Base-by-base conservation (phyloP, 2,329 filamentous ascomycete genomes). In the Aspergillus sp. region DNA sequence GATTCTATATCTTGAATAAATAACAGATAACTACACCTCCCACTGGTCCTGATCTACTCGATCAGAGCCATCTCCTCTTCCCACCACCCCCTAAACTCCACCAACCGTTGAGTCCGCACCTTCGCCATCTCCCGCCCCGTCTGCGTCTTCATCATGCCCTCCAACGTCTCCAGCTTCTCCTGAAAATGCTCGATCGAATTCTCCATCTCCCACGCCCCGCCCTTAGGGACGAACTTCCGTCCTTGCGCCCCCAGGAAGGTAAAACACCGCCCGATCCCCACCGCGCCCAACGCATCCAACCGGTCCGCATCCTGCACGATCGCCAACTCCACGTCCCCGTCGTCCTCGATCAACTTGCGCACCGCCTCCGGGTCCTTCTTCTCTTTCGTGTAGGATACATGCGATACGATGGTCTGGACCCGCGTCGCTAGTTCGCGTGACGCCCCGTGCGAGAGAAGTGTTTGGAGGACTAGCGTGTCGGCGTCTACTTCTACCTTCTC, bases 291-390 rank as follows among this genome's bases (percentile, higher is more conserved):
- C 4, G 92, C 90, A 77, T 98, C 94, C n/a, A 98, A 80, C 6
- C 93, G 83, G 78, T 97, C 94, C 4, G 93, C 93, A 75, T 97
- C 94, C 77, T 97, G 93, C 32, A 97, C 92, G 52, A 96, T 85
- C 0, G 86, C 92, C 36, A 95, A 79, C 74, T 95, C 91, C 1
- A 91, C 91, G 72, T 90, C 80, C 4, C 70, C 71, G 6, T 69
- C 70, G 6, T 71, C 70, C 6, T 71, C 72, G n/a, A 96, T 80
- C n/a, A 93, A 80, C 1, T 78, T 75, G n/a, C 75, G 75, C 9
- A 91, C 87, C 12, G 78, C 76, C 6, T 75, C 77, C 1, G 89
- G 88, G 69, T 92, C 81, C n/a, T 69, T 67, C 52, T 85, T 80
- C 75, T 97, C 93, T 64, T 84, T 83, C 3, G 85, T 88, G 78